Conservation (phyloP, 305 asterid genomes). For the Fraxinus paxiana region DNA sequence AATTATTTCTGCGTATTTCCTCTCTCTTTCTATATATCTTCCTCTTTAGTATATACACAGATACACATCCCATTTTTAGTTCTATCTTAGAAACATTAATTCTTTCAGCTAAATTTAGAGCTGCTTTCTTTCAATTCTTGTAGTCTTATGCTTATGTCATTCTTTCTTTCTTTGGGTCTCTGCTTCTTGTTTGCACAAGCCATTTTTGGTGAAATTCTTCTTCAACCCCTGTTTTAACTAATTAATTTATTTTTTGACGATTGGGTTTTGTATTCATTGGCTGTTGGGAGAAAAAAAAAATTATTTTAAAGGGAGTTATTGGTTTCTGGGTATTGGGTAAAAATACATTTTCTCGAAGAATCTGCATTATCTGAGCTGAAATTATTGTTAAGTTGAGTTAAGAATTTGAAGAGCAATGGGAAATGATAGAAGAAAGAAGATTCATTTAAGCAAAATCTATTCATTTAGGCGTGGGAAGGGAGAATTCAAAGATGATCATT, state of each 20-base stretch:
- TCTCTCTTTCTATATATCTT: not conserved
- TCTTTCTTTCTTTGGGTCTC: conserved; percentile 21
- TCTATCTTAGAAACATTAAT: not conserved
- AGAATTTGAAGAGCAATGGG: conserved; percentile 20
- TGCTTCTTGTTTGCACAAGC: conserved; percentile 14
- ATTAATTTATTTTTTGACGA: not conserved
- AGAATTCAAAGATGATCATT: conserved; percentile 54
- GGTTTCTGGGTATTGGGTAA: conserved; percentile 15
- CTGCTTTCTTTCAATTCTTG: conserved; percentile 22
- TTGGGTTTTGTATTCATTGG: conserved; percentile 14
- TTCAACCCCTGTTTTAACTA: not conserved
- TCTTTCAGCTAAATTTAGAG: not conserved
- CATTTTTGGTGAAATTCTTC: conserved; percentile 14
- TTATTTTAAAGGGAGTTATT: conserved; percentile 10
- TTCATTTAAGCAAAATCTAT: conserved; percentile 73
- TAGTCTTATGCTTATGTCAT: not conserved
- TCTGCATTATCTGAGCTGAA: not conserved
- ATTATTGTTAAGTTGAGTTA: not conserved
- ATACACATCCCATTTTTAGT: not conserved
- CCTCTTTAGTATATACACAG: not conserved
- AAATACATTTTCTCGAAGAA: conserved; percentile 7
- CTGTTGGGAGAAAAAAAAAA: conserved; percentile 21
- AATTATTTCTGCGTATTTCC: conserved; percentile 9
- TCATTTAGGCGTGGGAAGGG: conserved; percentile 62
- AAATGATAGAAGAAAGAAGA: conserved; percentile 51